A percentile compares a stretch with the other conserved stretches of the same genome.
phyloP scores from a whole-genome alignment of 805 yeast species.

The Saccharomyces paradoxus region DNA sequence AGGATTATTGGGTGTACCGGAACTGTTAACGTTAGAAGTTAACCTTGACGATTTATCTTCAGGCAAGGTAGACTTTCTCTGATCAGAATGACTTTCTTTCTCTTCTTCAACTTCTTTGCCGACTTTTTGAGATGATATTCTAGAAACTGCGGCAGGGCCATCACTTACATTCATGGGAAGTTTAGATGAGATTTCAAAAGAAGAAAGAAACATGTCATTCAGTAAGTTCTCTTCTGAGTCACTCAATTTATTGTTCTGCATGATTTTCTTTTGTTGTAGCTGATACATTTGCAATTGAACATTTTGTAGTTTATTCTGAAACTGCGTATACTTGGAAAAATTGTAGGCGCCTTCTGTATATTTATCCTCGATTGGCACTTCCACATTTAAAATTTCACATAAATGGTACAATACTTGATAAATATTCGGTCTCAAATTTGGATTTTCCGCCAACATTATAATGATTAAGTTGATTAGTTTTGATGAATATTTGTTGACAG shows the following conservation, averaged over 20 bases:
- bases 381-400: slow-evolving; percentile 49
- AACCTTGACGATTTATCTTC: slow-evolving; percentile 4
- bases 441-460: slow-evolving; percentile 76
- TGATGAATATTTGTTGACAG: slow-evolving; percentile 63
- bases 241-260: slow-evolving; percentile 8
- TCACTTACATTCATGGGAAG: slow-evolving; percentile 18
- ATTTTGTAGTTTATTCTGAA: slow-evolving; percentile 33
- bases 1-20: slow-evolving; percentile 1
- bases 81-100: not conserved
- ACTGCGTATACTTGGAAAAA: slow-evolving; percentile 46
- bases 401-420: slow-evolving; percentile 67
- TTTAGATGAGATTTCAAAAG: slow-evolving; percentile 26
- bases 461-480: slow-evolving; percentile 67
- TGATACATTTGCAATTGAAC: slow-evolving; percentile 23
- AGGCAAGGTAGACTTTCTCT: slow-evolving; percentile 4
- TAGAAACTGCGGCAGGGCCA: not conserved
- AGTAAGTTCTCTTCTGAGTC: slow-evolving; percentile 10
- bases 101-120: not conserved
- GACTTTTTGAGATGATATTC: not conserved
- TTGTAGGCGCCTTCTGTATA: slow-evolving; percentile 45
- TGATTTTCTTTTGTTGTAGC: slow-evolving; percentile 20
- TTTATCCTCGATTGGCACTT: slow-evolving; percentile 40
- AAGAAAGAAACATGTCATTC: slow-evolving; percentile 20
- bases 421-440: slow-evolving; percentile 74
- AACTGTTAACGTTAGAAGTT: slow-evolving; percentile 1